These are phyloP conservation scores for Penicillium flavigenum DNA, from an alignment of 495 filamentous ascomycete species.

Conservation along the genomic window DNA sequence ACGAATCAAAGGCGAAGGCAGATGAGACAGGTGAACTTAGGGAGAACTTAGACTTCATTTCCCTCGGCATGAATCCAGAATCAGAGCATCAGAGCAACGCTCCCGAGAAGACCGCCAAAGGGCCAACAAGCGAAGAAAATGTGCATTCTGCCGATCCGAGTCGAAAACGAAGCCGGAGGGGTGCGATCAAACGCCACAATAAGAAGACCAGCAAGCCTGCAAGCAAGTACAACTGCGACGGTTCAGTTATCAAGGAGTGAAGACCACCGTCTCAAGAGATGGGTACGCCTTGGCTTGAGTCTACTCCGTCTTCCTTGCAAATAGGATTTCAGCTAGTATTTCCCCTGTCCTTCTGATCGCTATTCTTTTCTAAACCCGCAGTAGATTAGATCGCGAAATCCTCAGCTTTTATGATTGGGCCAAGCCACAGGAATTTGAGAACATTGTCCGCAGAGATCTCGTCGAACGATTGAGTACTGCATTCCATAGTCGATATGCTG, in stretches of 20 bases:
- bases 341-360: not conserved
- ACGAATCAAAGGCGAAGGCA: slow-evolving; percentile 55
- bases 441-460: slow-evolving; percentile 67
- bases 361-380: not conserved
- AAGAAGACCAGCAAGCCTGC: slow-evolving; percentile 45
- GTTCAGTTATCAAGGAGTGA: slow-evolving; percentile 60
- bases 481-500: slow-evolving; percentile 51
- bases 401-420: slow-evolving; percentile 85
- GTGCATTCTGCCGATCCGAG: slow-evolving; percentile 42
- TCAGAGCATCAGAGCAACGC: slow-evolving; percentile 24
- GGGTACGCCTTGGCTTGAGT: slow-evolving; percentile 61
- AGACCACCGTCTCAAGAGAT: slow-evolving; percentile 37
- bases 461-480: slow-evolving; percentile 59
- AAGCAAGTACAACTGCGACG: slow-evolving; percentile 42
- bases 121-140: slow-evolving; percentile 16
- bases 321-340: slow-evolving; percentile 32
- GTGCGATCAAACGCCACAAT: slow-evolving; percentile 56
- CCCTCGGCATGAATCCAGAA: slow-evolving; percentile 64
- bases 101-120: slow-evolving; percentile 39
- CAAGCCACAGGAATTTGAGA: slow-evolving; percentile 69
- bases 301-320: slow-evolving; percentile 24
- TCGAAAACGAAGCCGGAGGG: slow-evolving; percentile 70
- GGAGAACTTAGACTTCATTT: slow-evolving; percentile 78
- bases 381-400: slow-evolving; percentile 76
- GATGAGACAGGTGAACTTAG: slow-evolving; percentile 55